Evolutionary conservation across 176 grass and related monocot species (phyloP).

Genomic region (Luzula sylvatica): DNA sequence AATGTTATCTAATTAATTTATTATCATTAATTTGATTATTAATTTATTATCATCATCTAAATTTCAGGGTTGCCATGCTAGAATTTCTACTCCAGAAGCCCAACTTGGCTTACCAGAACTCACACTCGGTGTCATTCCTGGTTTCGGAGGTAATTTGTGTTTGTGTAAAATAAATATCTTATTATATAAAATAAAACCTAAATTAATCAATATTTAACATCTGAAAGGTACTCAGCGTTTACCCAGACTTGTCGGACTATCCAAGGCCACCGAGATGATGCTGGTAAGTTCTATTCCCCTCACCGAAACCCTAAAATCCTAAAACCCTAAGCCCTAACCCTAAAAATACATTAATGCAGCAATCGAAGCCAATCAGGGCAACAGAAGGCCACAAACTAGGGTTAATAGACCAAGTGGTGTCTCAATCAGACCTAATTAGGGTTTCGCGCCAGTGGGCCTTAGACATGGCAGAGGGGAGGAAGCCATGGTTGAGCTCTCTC

Average conservation of each 20-base stretch:
- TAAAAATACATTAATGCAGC: slow-evolving; percentile 25
- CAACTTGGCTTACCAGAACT: slow-evolving; percentile 97
- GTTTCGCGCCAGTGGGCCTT: slow-evolving; percentile 63
- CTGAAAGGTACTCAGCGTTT: slow-evolving; percentile 77
- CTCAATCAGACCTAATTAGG: slow-evolving; percentile 66
- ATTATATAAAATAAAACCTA: neutral
- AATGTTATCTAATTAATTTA: neutral
- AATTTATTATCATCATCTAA: slow-evolving; percentile 3
- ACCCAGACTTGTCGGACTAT: slow-evolving; percentile 89
- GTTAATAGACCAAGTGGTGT: slow-evolving; percentile 57
- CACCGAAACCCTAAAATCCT: neutral
- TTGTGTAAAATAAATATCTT: neutral
- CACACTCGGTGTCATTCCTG: slow-evolving; percentile 91
- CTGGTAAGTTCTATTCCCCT: slow-evolving; percentile 47
- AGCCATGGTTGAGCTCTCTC: slow-evolving; percentile 76
- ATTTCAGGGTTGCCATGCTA: slow-evolving; percentile 82
- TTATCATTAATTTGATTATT: neutral
- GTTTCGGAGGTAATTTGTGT: slow-evolving; percentile 65
- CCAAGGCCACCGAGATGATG: slow-evolving; percentile 96
- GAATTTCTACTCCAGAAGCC: slow-evolving; percentile 85
- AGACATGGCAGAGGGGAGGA: slow-evolving; percentile 59
- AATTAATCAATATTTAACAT: slow-evolving; percentile 2
- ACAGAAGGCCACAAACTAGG: slow-evolving; percentile 77
- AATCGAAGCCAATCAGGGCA: slow-evolving; percentile 60
- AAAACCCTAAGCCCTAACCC: too few relatives aligned